Evolutionary conservation across 495 filamentous ascomycete species (phyloP), one percentile per base, ranked within the genome.

Genomic region (Penicillium goetzii): DNA sequence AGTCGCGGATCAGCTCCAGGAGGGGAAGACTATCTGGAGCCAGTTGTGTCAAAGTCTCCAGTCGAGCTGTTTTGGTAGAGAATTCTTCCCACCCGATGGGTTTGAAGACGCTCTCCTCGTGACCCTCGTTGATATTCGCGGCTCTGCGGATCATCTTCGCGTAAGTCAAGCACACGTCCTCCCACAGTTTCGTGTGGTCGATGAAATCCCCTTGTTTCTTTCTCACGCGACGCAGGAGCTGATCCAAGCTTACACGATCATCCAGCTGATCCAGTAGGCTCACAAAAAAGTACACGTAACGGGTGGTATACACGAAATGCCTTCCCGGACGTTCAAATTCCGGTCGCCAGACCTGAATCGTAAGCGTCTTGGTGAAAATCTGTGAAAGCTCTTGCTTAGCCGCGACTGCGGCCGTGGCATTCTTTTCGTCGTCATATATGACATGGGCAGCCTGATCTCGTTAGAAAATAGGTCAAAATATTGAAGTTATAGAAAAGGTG

Each of bases 341-440:
- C 25, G 95, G 96, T 62, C 91, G 93, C 95, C 95, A 99, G 14
- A 99, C 93, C 74, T 96, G 92, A 66, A 96, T 87, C 7, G 88
- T 87, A 87, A 97, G 94, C 11, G 93, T 97, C 76, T 96, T 97
- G 45, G 93, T 97, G 68, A 97, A 93, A 68, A 97, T 96, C 62
- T 95, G 90, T 11, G 88, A 89, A 36, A 97, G 82, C 56, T 95
- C 90, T 28, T 81, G 73, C 69, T 90, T 92, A 14, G 92, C 92
- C 8, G 80, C 88, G 53, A 77, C 72, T 5, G 90, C 88, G 41
- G 79, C 73, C 15, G 69, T 61, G 23, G 82, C 76, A 43, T 78
- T 74, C 33, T 77, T 72, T 32, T 78, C 68, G 26, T 81, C 81
- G 59, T 89, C 80, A 68, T 90, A 96, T 28, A 94, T 78, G 53